Percentiles rank a stretch among this genome's conserved stretches.
phyloP scores from a whole-genome alignment of 768 basidiomycete species.

The Lactarius akahatsu region DNA sequence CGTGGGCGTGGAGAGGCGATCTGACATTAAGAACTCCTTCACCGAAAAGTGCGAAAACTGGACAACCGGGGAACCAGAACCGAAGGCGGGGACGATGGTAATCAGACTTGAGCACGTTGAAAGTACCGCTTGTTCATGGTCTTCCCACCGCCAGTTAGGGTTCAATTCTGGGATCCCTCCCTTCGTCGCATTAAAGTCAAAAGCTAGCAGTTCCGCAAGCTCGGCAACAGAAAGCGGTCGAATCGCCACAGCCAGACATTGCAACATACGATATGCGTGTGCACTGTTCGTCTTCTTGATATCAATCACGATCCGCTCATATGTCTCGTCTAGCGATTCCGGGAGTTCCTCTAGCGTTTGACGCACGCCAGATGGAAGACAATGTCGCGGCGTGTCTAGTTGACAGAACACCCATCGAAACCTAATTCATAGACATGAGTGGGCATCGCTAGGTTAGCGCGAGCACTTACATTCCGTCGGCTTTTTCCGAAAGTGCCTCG shows the following conservation, averaged over 20 bases:
- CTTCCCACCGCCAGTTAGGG: background rate
- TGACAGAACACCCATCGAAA: constrained; percentile 2
- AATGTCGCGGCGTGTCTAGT: background rate
- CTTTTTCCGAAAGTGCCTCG: background rate
- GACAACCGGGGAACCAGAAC: background rate
- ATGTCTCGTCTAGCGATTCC: background rate
- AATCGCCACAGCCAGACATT: background rate
- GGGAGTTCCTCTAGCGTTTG: background rate
- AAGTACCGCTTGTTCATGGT: background rate
- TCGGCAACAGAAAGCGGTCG: background rate
- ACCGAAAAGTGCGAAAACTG: background rate
- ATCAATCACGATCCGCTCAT: background rate
- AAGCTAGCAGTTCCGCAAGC: background rate
- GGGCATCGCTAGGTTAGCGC: background rate
- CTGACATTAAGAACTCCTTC: background rate
- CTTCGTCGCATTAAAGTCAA: background rate
- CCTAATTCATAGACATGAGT: background rate
- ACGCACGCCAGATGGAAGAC: background rate
- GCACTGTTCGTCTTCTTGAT: background rate
- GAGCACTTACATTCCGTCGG: background rate
- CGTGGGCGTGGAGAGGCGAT: background rate
- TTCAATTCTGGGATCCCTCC: background rate
- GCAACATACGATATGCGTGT: background rate
- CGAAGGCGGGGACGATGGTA: background rate
- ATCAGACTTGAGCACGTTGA: background rate